Evolutionary conservation across 371 early-diverging fungal species (phyloP).

Genomic region (Cokeromyces recurvatus): DNA sequence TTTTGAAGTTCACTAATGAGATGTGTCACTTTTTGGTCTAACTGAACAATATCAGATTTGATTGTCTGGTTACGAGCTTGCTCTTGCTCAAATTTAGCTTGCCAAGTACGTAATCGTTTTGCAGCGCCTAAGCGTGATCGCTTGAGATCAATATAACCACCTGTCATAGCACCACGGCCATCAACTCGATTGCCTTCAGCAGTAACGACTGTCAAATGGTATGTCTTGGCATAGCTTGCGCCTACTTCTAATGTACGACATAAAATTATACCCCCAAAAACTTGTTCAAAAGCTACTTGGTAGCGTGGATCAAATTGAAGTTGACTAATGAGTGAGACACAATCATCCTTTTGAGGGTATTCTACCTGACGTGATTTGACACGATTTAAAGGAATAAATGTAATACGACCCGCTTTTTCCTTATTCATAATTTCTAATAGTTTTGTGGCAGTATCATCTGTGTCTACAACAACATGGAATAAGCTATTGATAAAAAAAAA

Average conservation of each 20-base stretch:
- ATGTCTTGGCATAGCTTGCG: conserved; percentile 69
- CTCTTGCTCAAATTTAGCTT: conserved; percentile 44
- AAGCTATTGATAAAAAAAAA: conserved; percentile 49
- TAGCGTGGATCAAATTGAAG: conserved; percentile 66
- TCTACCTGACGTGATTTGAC: conserved; percentile 52
- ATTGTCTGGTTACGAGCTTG: conserved; percentile 37
- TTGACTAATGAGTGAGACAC: conserved; percentile 78
- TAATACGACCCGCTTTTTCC: conserved; percentile 83
- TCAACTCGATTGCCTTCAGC: conserved; percentile 92
- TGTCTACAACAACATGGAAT: conserved; percentile 97
- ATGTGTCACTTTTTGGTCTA: conserved; percentile 73
- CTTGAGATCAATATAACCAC: conserved; percentile 82
- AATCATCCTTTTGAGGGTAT: conserved; percentile 73
- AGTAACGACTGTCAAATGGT: conserved; percentile 82
- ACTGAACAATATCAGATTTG: conserved; percentile 43
- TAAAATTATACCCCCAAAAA: conserved; percentile 87
- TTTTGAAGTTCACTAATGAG: conserved; percentile 46
- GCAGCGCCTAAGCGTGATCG: conserved; percentile 77
- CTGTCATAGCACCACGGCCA: conserved; percentile 89
- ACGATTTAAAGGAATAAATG: conserved; percentile 96
- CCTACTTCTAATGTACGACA: conserved; percentile 87
- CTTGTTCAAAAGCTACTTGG: conserved; percentile 74
- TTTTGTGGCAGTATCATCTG: conserved; percentile 81
- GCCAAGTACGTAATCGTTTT: conserved; percentile 36
- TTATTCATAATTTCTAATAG: conserved; percentile 74